phyloP scores from a whole-genome alignment of 257 asterid genomes.

The Cinchona pubescens region DNA sequence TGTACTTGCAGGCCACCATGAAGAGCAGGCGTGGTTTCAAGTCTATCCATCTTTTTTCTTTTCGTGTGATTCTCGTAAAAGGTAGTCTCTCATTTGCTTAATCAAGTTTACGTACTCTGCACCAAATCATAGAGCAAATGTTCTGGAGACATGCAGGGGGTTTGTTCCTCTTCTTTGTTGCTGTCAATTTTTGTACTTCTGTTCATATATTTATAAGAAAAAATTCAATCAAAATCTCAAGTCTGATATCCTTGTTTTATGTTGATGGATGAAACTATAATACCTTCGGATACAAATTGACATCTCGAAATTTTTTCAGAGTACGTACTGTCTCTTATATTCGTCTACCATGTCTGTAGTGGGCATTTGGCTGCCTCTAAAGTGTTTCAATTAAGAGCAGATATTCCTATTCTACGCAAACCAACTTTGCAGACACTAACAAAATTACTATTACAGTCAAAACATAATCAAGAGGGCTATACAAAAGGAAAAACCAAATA shows the following conservation, averaged over 20 bases:
- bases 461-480: too few relatives aligned
- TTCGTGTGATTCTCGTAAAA: constrained; percentile 24
- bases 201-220: background rate
- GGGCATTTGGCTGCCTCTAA: background rate
- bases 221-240: background rate
- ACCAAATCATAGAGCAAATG: constrained; percentile 61
- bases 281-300: constrained; percentile 68
- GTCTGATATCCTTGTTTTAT: constrained; percentile 8
- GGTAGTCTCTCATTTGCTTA: constrained; percentile 58
- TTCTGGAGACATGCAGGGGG: constrained; percentile 79
- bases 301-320: constrained; percentile 63
- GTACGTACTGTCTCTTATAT: too few relatives aligned
- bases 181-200: too few relatives aligned
- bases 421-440: too few relatives aligned
- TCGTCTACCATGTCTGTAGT: too few relatives aligned
- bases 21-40: too few relatives aligned
- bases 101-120: constrained; percentile 68
- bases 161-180: constrained; percentile 12
- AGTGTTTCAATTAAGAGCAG: background rate
- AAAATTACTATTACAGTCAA: too few relatives aligned
- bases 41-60: too few relatives aligned
- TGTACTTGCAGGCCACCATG: too few relatives aligned
- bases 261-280: constrained; percentile 68
- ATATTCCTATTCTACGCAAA: background rate
- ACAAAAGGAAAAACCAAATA: too few relatives aligned